Base-by-base conservation (phyloP, 768 basidiomycete species). In the Termitomyces sp. region DNA sequence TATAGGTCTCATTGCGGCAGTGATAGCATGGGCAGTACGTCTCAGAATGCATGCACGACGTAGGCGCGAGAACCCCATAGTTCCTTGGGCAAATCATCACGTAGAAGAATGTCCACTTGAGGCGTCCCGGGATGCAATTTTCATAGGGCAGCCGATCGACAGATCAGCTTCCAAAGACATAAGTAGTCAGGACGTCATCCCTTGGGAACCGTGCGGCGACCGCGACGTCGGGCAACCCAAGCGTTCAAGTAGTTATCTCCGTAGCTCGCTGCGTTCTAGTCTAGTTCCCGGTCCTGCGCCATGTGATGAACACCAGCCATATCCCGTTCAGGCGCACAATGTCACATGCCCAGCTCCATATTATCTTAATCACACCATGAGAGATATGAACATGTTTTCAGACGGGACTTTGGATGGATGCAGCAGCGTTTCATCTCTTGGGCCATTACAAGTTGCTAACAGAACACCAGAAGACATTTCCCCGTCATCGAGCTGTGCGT, bases 1-100 rank as follows among this genome's bases (percentile, higher is more conserved):
- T 36, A 61, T 82, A 51, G 78, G 80, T 6, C 73, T 75, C 54
- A 45, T 83, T 36, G 67, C 77, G 16, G 76, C 81, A 41, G 62
- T 84, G n/a, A 65, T 81, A 34, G 78, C 81, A 0, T 83, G 78
- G 77, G 74, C 72, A 60, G 66, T 85, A 58, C 77, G 82, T 39
- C 63, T 76, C 8, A 73, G 76, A 54, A 58, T 70, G 51, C 73
- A 73, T 51, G 69, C 67, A 47, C 71, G 69, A 54, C 72, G 71
- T 13, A 70, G 72, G 42, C 66, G 74, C n/a, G 70, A 72, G 33
- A 60, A 73, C 22, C 66, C 71, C 4, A 67, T 69, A 58, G 66
- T 78, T 22, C 75, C 76, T 6, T 76, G 74, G 79, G 73, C 68
- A 41, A 64, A 62, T 48, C 63, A 59, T 37, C 64, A 54, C 27